These are phyloP conservation scores for Gloeopeniophorella convolvens DNA, from an alignment of 768 basidiomycete species.

Conservation along the genomic window DNA sequence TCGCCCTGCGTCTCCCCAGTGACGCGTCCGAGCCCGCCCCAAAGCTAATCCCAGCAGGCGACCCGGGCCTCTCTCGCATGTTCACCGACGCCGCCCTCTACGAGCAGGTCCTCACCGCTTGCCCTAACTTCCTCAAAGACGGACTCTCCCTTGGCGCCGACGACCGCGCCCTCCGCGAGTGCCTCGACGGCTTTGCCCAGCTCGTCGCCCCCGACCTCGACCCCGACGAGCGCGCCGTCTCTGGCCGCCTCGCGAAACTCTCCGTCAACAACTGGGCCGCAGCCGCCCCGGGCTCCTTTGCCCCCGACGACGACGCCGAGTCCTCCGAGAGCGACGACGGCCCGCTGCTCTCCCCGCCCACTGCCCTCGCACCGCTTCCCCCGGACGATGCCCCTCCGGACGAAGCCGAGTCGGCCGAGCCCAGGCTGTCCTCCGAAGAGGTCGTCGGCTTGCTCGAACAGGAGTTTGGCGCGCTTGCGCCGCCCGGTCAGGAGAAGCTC, in stretches of 20 bases:
- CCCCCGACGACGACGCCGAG: conserved; percentile 3
- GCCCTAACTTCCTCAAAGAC: not conserved
- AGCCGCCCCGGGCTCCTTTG: conserved; percentile 13
- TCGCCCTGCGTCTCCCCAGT: too few species aligned
- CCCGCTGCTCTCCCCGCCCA: not conserved
- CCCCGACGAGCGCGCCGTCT: conserved; percentile 29
- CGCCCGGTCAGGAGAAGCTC: conserved; percentile 41
- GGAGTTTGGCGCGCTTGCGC: conserved; percentile 50
- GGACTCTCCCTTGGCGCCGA: not conserved
- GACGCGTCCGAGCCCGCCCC: not conserved
- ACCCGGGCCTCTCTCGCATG: conserved; percentile 29
- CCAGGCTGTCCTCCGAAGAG: conserved; percentile 39
- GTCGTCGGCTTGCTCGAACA: conserved; percentile 44
- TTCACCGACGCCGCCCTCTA: conserved; percentile 36
- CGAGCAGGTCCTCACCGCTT: conserved; percentile 28
- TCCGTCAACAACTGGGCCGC: conserved; percentile 31
- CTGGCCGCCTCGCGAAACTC: conserved; percentile 34
- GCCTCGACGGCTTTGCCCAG: conserved; percentile 32
- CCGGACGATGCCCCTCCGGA: conserved; percentile 22
- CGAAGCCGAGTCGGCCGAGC: conserved; percentile 20
- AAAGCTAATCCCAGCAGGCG: not conserved
- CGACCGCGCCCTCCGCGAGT: conserved; percentile 18
- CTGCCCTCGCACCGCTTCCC: not conserved
- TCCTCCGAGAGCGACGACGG: conserved; percentile 24
- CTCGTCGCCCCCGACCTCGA: conserved; percentile 40